A percentile compares a stretch with the other conserved stretches of the same genome.
phyloP scores from a whole-genome alignment of 805 yeast species.

The Kodamaea restingae region DNA sequence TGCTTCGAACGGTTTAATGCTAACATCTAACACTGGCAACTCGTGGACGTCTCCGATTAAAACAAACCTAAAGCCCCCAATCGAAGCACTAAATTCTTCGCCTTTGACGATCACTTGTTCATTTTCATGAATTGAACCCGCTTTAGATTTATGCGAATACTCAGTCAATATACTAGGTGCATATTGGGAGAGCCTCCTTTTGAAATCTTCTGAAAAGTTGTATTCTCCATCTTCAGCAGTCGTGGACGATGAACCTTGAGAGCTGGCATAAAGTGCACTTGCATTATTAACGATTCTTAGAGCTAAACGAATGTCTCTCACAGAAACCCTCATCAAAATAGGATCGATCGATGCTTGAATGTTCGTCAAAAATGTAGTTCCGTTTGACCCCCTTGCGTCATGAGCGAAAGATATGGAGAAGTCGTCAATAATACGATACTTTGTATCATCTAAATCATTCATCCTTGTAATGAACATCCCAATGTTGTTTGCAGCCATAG shows the following conservation, averaged over 20 bases:
- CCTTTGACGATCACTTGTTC: slow-evolving; percentile 52
- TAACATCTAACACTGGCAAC: slow-evolving; percentile 78
- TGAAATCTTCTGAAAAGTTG: slow-evolving; percentile 60
- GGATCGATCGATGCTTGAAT: slow-evolving; percentile 77
- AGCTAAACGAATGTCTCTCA: slow-evolving; percentile 83
- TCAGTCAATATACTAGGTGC: slow-evolving; percentile 65
- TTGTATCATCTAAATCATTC: slow-evolving; percentile 58
- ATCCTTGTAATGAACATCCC: slow-evolving; percentile 84
- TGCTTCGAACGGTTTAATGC: slow-evolving; percentile 63
- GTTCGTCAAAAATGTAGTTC: slow-evolving; percentile 54
- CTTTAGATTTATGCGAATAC: slow-evolving; percentile 31
- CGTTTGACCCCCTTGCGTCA: slow-evolving; percentile 65
- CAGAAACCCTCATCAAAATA: slow-evolving; percentile 70
- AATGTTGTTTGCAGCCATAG: slow-evolving; percentile 68
- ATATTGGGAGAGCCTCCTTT: slow-evolving; percentile 54
- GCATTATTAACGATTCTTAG: slow-evolving; percentile 70
- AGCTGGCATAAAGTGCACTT: slow-evolving; percentile 43
- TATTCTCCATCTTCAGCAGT: slow-evolving; percentile 23
- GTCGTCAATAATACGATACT: slow-evolving; percentile 79
- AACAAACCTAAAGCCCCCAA: slow-evolving; percentile 77
- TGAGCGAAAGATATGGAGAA: slow-evolving; percentile 73
- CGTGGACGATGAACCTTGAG: slow-evolving; percentile 15
- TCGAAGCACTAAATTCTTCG: slow-evolving; percentile 60
- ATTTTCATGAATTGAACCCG: slow-evolving; percentile 14
- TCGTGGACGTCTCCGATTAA: slow-evolving; percentile 89